These are phyloP conservation scores for Plasmodium adleri DNA, from an alignment of 169 alveolate genomes.

Conservation along the genomic window DNA sequence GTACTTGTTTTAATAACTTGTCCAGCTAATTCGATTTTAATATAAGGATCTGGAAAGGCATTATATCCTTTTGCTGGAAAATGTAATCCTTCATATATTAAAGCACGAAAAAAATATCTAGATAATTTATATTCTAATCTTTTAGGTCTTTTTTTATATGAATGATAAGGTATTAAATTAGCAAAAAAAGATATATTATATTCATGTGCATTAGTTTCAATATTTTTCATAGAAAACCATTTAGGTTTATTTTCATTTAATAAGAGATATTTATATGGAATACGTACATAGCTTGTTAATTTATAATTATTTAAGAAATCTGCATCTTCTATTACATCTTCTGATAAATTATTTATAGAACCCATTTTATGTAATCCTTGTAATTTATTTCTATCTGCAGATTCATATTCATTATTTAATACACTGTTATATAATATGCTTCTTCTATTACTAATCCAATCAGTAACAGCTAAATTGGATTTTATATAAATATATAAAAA, in stretches of 20 bases:
- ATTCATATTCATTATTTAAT: conserved; percentile 15
- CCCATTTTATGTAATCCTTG: conserved; percentile 37
- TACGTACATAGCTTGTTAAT: conserved; percentile 60
- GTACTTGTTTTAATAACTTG: conserved; percentile 85
- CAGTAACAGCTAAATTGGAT: conserved; percentile 77
- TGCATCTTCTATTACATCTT: conserved; percentile 12
- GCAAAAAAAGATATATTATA: conserved; percentile 80
- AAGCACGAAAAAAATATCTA: conserved; percentile 86
- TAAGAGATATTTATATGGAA: conserved; percentile 82
- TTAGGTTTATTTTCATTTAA: conserved; percentile 87
- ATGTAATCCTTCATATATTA: conserved; percentile 91
- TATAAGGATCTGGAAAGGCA: conserved; percentile 83
- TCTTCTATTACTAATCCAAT: conserved; percentile 66
- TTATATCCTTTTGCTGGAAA: conserved; percentile 87
- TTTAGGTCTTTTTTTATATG: conserved; percentile 81
- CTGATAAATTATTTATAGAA: conserved; percentile 39
- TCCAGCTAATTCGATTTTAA: conserved; percentile 89
- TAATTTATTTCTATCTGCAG: conserved; percentile 11
- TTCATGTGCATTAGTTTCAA: conserved; percentile 74
- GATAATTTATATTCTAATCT: conserved; percentile 88
- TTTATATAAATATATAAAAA: conserved; percentile 79
- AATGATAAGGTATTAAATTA: conserved; percentile 66
- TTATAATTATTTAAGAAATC: conserved; percentile 50
- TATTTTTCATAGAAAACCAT: conserved; percentile 86
- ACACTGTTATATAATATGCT: conserved; percentile 7